Base-by-base conservation (phyloP, 2,329 filamentous ascomycete genomes). In the Fusarium circinatum region DNA sequence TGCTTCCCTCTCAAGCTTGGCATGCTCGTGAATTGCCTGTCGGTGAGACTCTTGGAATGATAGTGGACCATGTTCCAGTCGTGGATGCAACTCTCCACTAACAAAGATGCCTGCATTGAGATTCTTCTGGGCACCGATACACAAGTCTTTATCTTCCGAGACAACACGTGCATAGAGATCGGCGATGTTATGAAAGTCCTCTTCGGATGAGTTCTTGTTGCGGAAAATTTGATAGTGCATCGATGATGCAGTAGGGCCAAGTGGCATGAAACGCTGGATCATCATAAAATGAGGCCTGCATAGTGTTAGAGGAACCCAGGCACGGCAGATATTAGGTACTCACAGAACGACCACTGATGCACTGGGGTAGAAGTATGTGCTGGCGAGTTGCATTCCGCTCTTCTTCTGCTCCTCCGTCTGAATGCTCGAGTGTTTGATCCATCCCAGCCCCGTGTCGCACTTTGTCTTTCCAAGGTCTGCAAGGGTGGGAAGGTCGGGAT, bases 331-430 rank as follows among this genome's bases (percentile, higher is more conserved):
- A 2, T 17, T 9, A 18, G 32, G 4, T n/a, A 69, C 71, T 74
- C 39, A 74, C 71, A 71, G 49, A 3, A 74, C 71, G 2, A 74
- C 71, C 0, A 74, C 68, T 4, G 71, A 71, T 8, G 63, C 60
- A n/a, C 68, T 74, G 10, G 71, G 71, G 24, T 72, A 74, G 30
- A 72, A 72, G 28, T 74, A 74, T 3, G 71, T 74, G 12, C 71
- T 74, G 17, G 67, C 71, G 6, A 71, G 59, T 15, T 56, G 59
- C 11, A 74, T 51, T 15, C 71, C 71, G 6, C 63, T 57, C 57
- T 65, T 70, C 32, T 68, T 74, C 34, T 74, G 71, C 24, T 60
- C 71, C 4, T 71, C 70, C 2, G 70, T 73, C 45, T 59, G 59
- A 18, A 59, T 45, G 26, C 71, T 72, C 9, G 60, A 63, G 22